These are phyloP conservation scores for Suillus luteus DNA, from an alignment of 768 basidiomycete genomes.

Conservation along the genomic window DNA sequence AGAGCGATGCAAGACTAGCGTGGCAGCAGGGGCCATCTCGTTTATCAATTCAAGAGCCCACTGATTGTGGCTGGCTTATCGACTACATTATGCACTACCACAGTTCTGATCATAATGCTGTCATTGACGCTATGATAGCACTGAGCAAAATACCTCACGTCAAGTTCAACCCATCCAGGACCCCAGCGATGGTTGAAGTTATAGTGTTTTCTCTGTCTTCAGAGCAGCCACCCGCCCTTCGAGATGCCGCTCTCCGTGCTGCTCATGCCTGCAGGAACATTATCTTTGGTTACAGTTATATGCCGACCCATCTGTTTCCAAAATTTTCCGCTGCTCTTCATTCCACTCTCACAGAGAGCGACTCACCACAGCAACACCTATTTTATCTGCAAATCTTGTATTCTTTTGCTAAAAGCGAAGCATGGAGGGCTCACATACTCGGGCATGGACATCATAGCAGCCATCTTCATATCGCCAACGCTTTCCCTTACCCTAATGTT, in stretches of 20 bases:
- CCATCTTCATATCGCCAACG: conserved; percentile 6
- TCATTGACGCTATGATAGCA: conserved; percentile 10
- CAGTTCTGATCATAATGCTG: conserved; percentile 3
- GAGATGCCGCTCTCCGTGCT: conserved; percentile 7
- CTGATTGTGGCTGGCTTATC: conserved; percentile 10
- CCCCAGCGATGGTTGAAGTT: background rate
- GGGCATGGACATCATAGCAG: conserved; percentile 1
- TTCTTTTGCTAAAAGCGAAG: background rate
- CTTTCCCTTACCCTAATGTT: background rate
- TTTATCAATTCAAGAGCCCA: background rate
- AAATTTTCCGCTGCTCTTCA: conserved; percentile 3
- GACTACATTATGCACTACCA: conserved; percentile 9
- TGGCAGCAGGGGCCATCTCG: background rate
- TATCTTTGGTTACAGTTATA: background rate
- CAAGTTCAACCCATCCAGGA: background rate
- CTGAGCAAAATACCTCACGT: conserved; percentile 5
- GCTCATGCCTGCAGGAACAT: conserved; percentile 4
- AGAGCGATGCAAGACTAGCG: background rate
- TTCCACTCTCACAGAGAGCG: background rate
- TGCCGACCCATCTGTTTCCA: background rate
- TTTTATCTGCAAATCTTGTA: conserved; percentile 13
- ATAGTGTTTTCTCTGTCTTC: conserved; percentile 4
- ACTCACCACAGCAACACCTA: conserved; percentile 5
- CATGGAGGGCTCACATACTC: conserved; percentile 9
- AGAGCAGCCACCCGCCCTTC: conserved; percentile 6